These are phyloP conservation scores for Blastobotrys arbuscula DNA, from an alignment of 1,139 yeast genomes.

Conservation along the genomic window DNA sequence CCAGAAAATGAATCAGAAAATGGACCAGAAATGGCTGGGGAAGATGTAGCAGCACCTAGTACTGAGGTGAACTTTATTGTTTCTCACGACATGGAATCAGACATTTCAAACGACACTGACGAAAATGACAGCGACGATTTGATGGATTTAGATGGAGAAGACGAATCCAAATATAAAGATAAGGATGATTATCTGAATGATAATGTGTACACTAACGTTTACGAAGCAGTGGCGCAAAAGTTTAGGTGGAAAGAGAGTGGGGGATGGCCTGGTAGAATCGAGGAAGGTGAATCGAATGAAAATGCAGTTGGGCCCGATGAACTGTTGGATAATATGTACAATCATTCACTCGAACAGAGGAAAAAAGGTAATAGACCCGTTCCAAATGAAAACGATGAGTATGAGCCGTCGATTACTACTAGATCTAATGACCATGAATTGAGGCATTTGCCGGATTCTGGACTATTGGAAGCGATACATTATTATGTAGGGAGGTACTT, in stretches of 20 bases:
- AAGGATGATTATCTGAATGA: not conserved
- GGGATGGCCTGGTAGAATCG: not conserved
- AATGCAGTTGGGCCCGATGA: not conserved
- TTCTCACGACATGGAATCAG: not conserved
- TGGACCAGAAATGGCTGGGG: not conserved
- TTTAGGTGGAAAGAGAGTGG: not conserved
- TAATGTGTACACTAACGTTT: not conserved
- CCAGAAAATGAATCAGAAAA: not conserved
- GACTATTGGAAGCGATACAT: constrained; percentile 24
- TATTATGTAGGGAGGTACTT: constrained; percentile 24
- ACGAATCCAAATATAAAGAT: not conserved
- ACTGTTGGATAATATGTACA: not conserved
- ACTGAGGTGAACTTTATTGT: not conserved
- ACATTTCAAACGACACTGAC: not conserved
- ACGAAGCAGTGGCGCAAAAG: not conserved
- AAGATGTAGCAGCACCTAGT: not conserved
- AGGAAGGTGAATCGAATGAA: not conserved
- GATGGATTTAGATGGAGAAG: not conserved
- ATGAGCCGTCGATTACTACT: not conserved
- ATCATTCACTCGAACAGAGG: not conserved
- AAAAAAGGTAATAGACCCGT: not conserved
- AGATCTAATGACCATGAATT: not conserved
- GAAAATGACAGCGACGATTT: not conserved
- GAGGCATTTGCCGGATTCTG: constrained; percentile 1
- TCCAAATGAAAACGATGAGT: not conserved